Conservation (phyloP, 208 protist species). For the Trypanosoma melophagium region DNA sequence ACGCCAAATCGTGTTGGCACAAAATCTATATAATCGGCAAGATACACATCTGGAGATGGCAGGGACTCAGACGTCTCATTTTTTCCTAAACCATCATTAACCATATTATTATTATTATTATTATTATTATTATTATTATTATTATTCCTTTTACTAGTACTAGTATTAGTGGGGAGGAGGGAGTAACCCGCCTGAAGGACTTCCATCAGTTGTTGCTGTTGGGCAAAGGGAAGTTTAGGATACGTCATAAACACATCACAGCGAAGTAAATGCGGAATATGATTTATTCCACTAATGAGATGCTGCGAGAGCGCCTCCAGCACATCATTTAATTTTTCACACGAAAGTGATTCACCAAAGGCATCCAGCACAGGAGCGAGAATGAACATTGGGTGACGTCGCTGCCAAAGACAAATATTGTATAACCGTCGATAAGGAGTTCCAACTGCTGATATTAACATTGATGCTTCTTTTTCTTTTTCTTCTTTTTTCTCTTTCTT, state of each 20-base stretch:
- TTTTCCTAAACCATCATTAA: background rate
- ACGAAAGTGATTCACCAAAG: conserved; percentile 16
- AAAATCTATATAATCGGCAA: conserved; percentile 9
- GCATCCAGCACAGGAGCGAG: conserved; percentile 36
- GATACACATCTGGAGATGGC: conserved; percentile 22
- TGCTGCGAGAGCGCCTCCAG: conserved; percentile 46
- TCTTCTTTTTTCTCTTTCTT: background rate
- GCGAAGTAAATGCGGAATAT: conserved; percentile 47
- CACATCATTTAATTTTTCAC: conserved; percentile 37
- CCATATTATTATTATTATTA: no score
- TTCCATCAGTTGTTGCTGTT: conserved; percentile 52
- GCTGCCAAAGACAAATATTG: conserved; percentile 76
- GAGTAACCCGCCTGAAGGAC: conserved; percentile 16
- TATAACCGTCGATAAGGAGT: conserved; percentile 40
- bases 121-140: no score
- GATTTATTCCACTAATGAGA: conserved; percentile 27
- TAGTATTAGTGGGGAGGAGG: no score
- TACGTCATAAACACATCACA: conserved; percentile 81
- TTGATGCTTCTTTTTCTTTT: background rate
- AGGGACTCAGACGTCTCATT: conserved; percentile 1
- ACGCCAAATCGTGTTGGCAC: conserved; percentile 27
- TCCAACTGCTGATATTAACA: background rate
- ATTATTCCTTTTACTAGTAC: no score
- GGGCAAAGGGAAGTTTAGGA: conserved; percentile 29
- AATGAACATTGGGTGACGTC: conserved; percentile 59